These are phyloP conservation scores for Leucaena leucocephala DNA, from an alignment of 306 rosid species.

Conservation along the genomic window DNA sequence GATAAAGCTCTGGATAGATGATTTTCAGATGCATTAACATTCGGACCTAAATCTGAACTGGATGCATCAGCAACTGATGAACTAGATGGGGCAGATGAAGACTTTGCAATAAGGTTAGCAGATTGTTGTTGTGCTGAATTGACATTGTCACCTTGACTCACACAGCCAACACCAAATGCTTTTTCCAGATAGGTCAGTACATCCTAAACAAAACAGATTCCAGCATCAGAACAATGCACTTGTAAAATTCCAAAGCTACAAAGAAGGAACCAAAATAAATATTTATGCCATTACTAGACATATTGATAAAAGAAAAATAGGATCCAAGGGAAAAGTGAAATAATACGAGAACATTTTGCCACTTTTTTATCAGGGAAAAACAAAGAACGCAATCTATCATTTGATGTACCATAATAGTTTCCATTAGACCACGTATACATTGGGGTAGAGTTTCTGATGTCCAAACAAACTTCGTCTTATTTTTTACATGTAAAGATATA, in stretches of 20 bases:
- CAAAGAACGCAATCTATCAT: constrained; percentile 5
- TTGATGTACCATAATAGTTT: constrained; percentile 7
- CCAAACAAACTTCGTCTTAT: constrained; percentile 1
- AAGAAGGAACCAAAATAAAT: not conserved
- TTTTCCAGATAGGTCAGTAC: constrained; percentile 83
- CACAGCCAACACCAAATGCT: constrained; percentile 73
- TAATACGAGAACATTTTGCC: constrained; percentile 24
- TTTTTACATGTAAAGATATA: constrained; percentile 1
- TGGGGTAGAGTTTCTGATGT: constrained; percentile 1
- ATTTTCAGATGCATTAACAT: constrained; percentile 67
- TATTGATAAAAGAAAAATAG: not conserved
- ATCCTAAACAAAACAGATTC: constrained; percentile 61
- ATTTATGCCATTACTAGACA: constrained; percentile 21
- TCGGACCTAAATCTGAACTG: constrained; percentile 67
- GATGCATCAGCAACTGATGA: constrained; percentile 66
- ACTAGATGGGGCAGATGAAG: constrained; percentile 59
- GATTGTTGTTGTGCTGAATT: constrained; percentile 60
- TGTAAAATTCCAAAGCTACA: constrained; percentile 33
- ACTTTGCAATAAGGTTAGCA: constrained; percentile 59
- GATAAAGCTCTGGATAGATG: constrained; percentile 68
- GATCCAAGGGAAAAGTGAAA: constrained; percentile 6
- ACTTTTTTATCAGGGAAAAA: constrained; percentile 16
- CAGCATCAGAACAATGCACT: constrained; percentile 39
- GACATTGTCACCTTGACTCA: constrained; percentile 72
- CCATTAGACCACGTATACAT: constrained; percentile 20